phyloP scores from a whole-genome alignment of 169 alveolate genomes.

The Cryptosporidium sp. region DNA sequence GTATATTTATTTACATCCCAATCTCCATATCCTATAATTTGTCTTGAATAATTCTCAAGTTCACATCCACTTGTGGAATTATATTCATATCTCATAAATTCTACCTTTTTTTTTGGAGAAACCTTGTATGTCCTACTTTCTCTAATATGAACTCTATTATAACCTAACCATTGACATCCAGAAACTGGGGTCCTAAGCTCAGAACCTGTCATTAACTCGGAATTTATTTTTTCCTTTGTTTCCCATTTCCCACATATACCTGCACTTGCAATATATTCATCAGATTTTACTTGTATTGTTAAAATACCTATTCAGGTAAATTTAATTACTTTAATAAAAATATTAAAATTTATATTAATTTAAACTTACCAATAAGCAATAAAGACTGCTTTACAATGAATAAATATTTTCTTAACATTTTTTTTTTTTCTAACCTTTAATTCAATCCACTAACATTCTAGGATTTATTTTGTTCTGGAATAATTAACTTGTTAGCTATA shows the following conservation, averaged over 20 bases:
- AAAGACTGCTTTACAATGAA: neutral
- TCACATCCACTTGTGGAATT: constrained; percentile 73
- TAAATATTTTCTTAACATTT: neutral
- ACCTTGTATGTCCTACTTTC: constrained; percentile 27
- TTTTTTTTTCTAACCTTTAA: neutral
- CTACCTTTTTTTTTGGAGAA: constrained; percentile 26
- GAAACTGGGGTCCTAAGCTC: constrained; percentile 4
- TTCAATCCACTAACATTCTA: neutral
- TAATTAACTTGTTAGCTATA: neutral
- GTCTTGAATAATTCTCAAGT: constrained; percentile 53
- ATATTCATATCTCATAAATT: constrained; percentile 56
- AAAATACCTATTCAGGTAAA: neutral
- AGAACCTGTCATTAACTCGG: neutral
- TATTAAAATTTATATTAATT: neutral
- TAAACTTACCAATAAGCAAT: neutral
- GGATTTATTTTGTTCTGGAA: neutral
- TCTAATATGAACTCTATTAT: constrained; percentile 51
- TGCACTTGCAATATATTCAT: neutral
- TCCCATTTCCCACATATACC: constrained; percentile 72
- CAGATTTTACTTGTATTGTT: neutral
- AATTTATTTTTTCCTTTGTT: constrained; percentile 50
- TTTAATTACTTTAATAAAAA: neutral
- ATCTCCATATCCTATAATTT: constrained; percentile 58
- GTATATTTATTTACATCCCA: constrained; percentile 38
- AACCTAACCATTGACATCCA: constrained; percentile 70